Base-by-base conservation (phyloP, 2,329 filamentous ascomycete species). In the Bipolaris bicolor region DNA sequence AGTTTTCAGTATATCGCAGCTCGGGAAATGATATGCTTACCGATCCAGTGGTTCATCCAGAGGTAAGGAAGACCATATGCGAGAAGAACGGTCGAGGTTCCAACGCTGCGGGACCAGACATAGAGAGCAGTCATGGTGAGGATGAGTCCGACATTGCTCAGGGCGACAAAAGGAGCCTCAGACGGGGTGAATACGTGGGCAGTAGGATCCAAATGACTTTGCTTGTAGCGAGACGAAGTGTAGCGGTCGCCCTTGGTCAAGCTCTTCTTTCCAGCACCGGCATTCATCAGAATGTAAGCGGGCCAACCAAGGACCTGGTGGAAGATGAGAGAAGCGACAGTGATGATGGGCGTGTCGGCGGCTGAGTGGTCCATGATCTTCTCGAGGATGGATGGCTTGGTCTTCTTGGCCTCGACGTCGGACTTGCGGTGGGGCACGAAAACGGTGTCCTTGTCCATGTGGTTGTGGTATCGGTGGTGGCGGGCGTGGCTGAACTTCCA, bases 1-100 rank as follows among this genome's bases (percentile, higher is more conserved):
- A 49, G 39, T 36, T 43, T 52, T 16, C 7, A 24, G 10, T 36
- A 11, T 13, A 16, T 34, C 0, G n/a, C 3, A 7, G 20, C 15
- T 37, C 26, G 31, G 33, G 22, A 40, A 5, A 11, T 9, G 53
- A 26, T 4, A 18, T 26, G 24, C 60, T 60, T 56, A 66, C 65
- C 66, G 52, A 90, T 81, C 87, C 87, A 90, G 80, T 89, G 85
- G 78, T 90, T 86, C 33, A 88, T 83, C 87, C 87, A 90, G 58
- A 89, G 70, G 74, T 88, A 90, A 15, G 88, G 88, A 34, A 88
- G 79, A 26, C 81, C 78, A 72, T 89, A 90, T 15, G 88, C 77
- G 44, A 87, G 77, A 52, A 83, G 76, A 15, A 87, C 80, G 41
- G 82, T 88, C 66, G 81, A 81, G 61, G 77, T 79, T 36, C 85